A percentile compares a stretch with the other conserved stretches of the same genome.
These are phyloP conservation scores for Lentinula raphanica DNA, from an alignment of 768 basidiomycete species.

Conservation along the genomic window DNA sequence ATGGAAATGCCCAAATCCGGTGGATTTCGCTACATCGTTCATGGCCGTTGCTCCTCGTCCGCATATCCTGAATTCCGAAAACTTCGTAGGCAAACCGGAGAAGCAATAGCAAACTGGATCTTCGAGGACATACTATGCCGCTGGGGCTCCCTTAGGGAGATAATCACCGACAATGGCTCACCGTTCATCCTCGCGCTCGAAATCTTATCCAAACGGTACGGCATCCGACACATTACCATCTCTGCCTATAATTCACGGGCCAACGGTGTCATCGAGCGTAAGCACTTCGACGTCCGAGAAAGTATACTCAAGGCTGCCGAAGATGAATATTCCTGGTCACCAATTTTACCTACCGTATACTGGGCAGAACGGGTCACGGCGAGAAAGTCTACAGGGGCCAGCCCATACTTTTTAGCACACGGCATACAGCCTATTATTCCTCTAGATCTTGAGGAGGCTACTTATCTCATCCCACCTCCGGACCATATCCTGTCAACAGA, in stretches of 20 bases:
- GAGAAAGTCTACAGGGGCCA: background rate
- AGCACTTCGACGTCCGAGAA: background rate
- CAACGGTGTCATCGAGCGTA: background rate
- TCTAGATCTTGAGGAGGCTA: background rate
- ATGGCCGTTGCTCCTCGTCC: constrained; percentile 20
- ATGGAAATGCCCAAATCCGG: constrained; percentile 21
- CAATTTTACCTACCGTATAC: background rate
- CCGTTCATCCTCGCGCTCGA: constrained; percentile 16
- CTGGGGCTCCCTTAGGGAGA: constrained; percentile 21
- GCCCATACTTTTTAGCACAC: background rate
- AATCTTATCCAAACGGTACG: background rate
- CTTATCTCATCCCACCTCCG: background rate
- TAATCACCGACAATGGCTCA: constrained; percentile 27
- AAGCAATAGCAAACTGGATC: constrained; percentile 20
- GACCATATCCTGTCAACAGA: too few relatives aligned
- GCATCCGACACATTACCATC: constrained; percentile 26
- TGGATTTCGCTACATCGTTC: constrained; percentile 20
- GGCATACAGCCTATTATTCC: background rate
- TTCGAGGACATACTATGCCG: constrained; percentile 20
- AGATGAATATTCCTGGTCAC: background rate
- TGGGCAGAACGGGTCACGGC: background rate
- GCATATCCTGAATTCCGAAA: constrained; percentile 18
- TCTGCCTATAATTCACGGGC: constrained; percentile 27
- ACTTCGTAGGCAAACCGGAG: constrained; percentile 17
- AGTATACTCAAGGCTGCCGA: background rate